phyloP scores from a whole-genome alignment of 768 basidiomycete species.

The Artomyces pyxidatus region DNA sequence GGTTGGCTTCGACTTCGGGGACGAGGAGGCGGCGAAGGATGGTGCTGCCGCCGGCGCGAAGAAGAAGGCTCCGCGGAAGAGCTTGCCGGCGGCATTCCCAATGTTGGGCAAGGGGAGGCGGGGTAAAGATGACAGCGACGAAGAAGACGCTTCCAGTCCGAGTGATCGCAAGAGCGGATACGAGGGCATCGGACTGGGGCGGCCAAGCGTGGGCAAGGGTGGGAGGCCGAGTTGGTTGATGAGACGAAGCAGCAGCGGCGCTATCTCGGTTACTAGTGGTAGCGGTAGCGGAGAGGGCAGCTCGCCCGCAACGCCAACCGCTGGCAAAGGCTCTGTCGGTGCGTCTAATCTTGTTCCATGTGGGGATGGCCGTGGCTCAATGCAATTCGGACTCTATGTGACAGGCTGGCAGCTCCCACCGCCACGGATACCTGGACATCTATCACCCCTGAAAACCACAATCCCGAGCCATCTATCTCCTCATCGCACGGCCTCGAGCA shows the following conservation, averaged over 20 bases:
- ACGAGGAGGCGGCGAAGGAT: conserved; percentile 24
- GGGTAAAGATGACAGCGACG: conserved; percentile 43
- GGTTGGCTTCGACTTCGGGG: conserved; percentile 39
- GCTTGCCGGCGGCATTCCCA: conserved; percentile 67
- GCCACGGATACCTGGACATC: conserved; percentile 37
- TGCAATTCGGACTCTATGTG: too few relatives aligned
- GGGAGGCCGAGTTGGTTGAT: conserved; percentile 51
- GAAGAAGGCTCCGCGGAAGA: conserved; percentile 56
- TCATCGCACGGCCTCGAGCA: conserved; percentile 48
- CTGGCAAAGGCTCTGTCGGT: conserved; percentile 42
- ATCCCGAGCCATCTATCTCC: conserved; percentile 28
- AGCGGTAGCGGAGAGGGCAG: conserved; percentile 51
- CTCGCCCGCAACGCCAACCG: conserved; percentile 51
- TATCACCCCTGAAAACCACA: conserved; percentile 38
- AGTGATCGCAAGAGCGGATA: conserved; percentile 48
- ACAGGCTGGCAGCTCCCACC: conserved; percentile 52
- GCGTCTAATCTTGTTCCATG: too few relatives aligned
- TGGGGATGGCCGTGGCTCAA: too few relatives aligned
- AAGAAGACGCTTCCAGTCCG: conserved; percentile 47
- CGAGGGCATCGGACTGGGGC: conserved; percentile 58
- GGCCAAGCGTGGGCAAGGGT: conserved; percentile 30
- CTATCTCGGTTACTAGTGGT: conserved; percentile 48
- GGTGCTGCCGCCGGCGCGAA: conserved; percentile 28
- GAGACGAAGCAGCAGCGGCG: conserved; percentile 75
- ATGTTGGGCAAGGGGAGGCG: conserved; percentile 22